A percentile compares a stretch with the other conserved stretches of the same genome.
phyloP scores from a whole-genome alignment of 352 stramenopile genomes.

The Plasmopara halstedii region DNA sequence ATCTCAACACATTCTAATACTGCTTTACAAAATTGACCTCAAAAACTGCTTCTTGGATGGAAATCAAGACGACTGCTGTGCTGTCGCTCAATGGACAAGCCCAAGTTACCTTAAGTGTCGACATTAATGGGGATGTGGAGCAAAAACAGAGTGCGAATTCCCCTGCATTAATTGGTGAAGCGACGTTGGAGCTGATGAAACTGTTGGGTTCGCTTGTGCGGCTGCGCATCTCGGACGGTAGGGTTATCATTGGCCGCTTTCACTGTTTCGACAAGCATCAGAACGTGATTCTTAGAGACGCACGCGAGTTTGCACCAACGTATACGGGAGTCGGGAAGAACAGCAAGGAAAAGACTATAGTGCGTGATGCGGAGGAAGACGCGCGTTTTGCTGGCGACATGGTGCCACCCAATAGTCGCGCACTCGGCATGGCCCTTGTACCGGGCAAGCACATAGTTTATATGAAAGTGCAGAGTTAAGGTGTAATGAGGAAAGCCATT shows the following conservation, averaged over 20 bases:
- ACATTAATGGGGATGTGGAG: constrained; percentile 4
- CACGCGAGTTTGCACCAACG: constrained; percentile 49
- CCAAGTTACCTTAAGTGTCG: constrained; percentile 31
- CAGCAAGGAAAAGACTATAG: constrained; percentile 22
- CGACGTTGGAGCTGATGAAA: constrained; percentile 52
- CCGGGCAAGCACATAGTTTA: constrained; percentile 70
- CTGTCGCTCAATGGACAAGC: constrained; percentile 56
- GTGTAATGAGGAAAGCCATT: no score
- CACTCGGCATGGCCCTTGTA: constrained; percentile 67
- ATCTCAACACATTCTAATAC: no score
- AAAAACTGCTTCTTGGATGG: neutral
- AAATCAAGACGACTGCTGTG: constrained; percentile 30
- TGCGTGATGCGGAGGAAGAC: constrained; percentile 34
- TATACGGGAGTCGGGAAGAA: constrained; percentile 12
- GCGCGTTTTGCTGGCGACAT: constrained; percentile 19
- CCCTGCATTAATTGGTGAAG: constrained; percentile 20
- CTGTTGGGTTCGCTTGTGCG: constrained; percentile 48
- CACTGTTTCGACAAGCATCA: constrained; percentile 82
- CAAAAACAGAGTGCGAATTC: constrained; percentile 14
- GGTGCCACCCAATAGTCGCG: constrained; percentile 30
- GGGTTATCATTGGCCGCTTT: constrained; percentile 54
- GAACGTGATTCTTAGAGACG: constrained; percentile 73
- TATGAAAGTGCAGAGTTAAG: constrained; percentile 49
- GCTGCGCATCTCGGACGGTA: constrained; percentile 64
- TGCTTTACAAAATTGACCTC: no score